A percentile compares a stretch with the other conserved stretches of the same genome.
phyloP scores from a whole-genome alignment of 805 yeast genomes.

The Candida yuanshanica region DNA sequence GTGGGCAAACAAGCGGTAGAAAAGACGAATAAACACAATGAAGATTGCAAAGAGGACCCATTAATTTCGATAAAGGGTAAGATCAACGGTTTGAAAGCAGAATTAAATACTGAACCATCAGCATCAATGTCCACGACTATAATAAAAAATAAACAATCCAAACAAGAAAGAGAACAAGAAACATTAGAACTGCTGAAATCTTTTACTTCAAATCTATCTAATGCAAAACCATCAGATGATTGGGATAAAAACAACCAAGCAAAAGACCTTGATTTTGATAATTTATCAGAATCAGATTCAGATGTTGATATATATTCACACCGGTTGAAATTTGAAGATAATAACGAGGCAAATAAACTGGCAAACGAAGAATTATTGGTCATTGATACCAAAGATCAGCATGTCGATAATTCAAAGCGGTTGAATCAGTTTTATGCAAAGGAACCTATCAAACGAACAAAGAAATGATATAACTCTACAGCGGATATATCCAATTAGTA shows the following conservation, averaged over 20 bases:
- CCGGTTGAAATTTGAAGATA: constrained; percentile 14
- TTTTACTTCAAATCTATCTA: constrained; percentile 14
- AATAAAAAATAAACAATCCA: not conserved
- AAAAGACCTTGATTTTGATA: constrained; percentile 18
- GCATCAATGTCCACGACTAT: not conserved
- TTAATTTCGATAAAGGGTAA: not conserved
- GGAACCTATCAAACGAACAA: not conserved
- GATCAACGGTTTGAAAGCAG: not conserved
- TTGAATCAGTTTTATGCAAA: constrained; percentile 7
- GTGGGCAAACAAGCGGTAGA: not conserved
- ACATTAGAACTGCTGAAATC: constrained; percentile 23
- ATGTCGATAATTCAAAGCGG: constrained; percentile 1
- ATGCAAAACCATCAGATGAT: not conserved
- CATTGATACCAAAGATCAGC: constrained; percentile 13
- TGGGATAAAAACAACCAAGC: not conserved
- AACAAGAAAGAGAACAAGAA: constrained; percentile 22
- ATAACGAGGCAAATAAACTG: constrained; percentile 7
- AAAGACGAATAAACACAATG: not conserved
- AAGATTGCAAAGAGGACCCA: not conserved
- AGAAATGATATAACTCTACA: not conserved
- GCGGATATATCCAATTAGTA: no score
- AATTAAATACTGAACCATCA: not conserved
- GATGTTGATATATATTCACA: constrained; percentile 16
- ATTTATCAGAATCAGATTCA: constrained; percentile 20
- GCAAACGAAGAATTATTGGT: constrained; percentile 17